Conservation (phyloP, 2,329 filamentous ascomycete genomes). For the Fonsecaea monophora region DNA sequence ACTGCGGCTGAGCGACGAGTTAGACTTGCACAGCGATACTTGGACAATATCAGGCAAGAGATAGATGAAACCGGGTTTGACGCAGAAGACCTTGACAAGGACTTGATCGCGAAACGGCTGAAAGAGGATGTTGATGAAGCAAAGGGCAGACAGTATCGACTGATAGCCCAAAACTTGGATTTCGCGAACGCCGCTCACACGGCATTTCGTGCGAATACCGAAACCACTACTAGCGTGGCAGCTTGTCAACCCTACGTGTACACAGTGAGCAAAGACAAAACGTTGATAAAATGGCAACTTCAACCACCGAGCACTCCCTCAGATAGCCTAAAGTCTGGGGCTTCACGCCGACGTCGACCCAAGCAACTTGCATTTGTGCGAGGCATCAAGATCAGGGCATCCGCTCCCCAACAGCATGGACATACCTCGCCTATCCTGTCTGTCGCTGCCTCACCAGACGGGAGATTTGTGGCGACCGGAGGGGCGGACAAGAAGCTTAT, state of each 20-base stretch:
- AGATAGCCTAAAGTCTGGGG: conserved; percentile 26
- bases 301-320: conserved; percentile 54
- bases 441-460: conserved; percentile 86
- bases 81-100: conserved; percentile 89
- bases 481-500: conserved; percentile 84
- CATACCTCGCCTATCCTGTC: conserved; percentile 82
- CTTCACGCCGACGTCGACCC: conserved; percentile 49
- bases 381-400: conserved; percentile 51
- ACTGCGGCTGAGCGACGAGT: conserved; percentile 88
- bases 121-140: conserved; percentile 90
- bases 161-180: conserved; percentile 75
- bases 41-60: conserved; percentile 86
- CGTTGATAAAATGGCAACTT: conserved; percentile 87
- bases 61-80: conserved; percentile 88
- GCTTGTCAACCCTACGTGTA: conserved; percentile 81
- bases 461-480: conserved; percentile 88
- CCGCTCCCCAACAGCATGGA: conserved; percentile 63
- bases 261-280: conserved; percentile 84
- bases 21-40: conserved; percentile 87
- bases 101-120: conserved; percentile 87
- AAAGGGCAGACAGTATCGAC: conserved; percentile 87
- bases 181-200: conserved; percentile 72
- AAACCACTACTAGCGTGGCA: conserved; percentile 79
- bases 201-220: conserved; percentile 79
- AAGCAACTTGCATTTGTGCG: conserved; percentile 58